Base-by-base conservation (phyloP, 441 rosid species). In the Flueggea neowawraea region DNA sequence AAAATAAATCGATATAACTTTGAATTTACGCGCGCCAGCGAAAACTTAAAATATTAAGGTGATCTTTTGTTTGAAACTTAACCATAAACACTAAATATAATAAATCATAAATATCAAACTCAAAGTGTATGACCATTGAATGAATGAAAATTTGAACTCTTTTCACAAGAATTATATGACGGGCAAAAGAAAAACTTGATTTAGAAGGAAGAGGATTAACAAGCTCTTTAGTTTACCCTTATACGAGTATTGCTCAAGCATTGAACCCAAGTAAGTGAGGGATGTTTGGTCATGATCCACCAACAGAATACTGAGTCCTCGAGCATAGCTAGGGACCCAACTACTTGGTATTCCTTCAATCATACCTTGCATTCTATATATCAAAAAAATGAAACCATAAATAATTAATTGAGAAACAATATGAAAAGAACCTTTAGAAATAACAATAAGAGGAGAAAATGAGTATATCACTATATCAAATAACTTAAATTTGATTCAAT, bases 281-380 rank as follows among this genome's bases (percentile, higher is more conserved):
- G 75, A 73, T 9, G 74, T 17, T 6, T 71, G 52, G 60, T 82
- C 87, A 43, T 36, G 48, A 73, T 82, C 82, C 55, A 82, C 82
- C 75, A 79, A 12, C 65, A 82, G 58, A 36, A 82, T 22, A 6
- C n/a, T 41, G 41, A 77, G 52, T 12, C 74, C 80, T 10, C 56
- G 59, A 54, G 68, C 76, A 9, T 60, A 71, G 57, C 57, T 63
- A 12, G 78, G 79, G 9, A 81, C 60, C 6, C 11, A 14, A 54
- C 54, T 63, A 17, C 60, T 49, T 11, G 60, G 33, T 47, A 36
- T 36, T 36, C 41, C 41, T 36, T 36, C 41, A 36, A 36, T 8
- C 41, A 36, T 36, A 36, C 41, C 41, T 36, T 36, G 41, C 41
- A 36, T 36, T 22, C 41, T 36, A 36, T 1, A 1, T 36, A 8